Evolutionary conservation across 148 eudicot species (phyloP).

Genomic region (Cornus controversa): DNA sequence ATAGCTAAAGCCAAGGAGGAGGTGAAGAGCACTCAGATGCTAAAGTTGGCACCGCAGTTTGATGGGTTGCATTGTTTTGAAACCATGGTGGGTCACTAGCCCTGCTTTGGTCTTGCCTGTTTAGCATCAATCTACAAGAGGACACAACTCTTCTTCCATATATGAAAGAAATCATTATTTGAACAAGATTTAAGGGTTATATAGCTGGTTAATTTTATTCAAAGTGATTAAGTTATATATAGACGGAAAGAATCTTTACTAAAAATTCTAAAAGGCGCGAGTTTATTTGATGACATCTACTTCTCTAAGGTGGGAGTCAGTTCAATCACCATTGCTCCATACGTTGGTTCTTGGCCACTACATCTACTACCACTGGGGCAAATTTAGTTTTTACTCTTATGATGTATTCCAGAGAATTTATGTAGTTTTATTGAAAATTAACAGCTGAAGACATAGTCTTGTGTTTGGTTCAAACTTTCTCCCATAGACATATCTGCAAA

Average conservation of each 20-base stretch:
- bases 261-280: no score
- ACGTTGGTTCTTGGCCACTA: no score
- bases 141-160: neutral
- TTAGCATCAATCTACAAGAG: neutral
- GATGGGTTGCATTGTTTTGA: constrained; percentile 22
- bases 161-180: neutral
- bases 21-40: neutral
- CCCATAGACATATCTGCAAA: neutral
- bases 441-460: neutral
- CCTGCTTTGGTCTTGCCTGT: neutral
- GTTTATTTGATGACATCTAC: no score
- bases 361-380: no score
- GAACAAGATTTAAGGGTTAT: neutral
- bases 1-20: neutral
- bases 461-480: neutral
- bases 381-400: no score
- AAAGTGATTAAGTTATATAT: neutral
- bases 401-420: no score
- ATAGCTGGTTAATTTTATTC: neutral
- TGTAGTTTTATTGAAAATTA: no score
- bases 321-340: no score
- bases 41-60: constrained; percentile 20
- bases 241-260: neutral
- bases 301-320: no score
- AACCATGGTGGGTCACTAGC: constrained; percentile 7